Evolutionary conservation across 2,329 filamentous ascomycete genomes (phyloP), one percentile per base, ranked within the genome.

Genomic region (Fusarium kyushuense): DNA sequence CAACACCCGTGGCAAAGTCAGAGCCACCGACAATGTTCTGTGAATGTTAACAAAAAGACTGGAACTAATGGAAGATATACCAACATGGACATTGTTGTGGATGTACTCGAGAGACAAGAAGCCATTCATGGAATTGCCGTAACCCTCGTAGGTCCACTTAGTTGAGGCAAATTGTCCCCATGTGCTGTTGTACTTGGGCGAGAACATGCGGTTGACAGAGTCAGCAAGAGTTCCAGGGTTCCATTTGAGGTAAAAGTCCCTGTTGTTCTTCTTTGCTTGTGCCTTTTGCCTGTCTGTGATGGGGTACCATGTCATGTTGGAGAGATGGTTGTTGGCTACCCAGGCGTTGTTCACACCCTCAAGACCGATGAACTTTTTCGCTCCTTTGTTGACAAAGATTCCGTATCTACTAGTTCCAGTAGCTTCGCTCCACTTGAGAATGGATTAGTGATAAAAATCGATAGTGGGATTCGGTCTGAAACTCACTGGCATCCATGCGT

Each of bases 51-150:
- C 8, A 0, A 27, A 4, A 32, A 1, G 4, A 21, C 1, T 4
- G 0, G 3, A 4, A 5, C 0, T 10, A 4, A 1, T 0, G 2
- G 6, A 30, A 6, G 2, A 1, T 13, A 1, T 27, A 21, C 57
- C 25, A 16, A 57, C 51, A 10, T 63, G 51, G 0, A 62, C 23
- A 5, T 62, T 57, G 1, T 62, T 63, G 13, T 62, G 60, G 4
- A 63, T 64, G 8, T 62, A 64, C 32, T 47, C 57, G 1, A 63
- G 7, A 10, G 57, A 62, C 3, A 63, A 29, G 2, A 48, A 63
- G 6, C 57, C 57, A 1, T 25, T 52, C 3, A 25, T 21, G 0
- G 45, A 36, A 5, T n/a, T 32, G 1, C 19, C 25, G 6, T 25
- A 13, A 0, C 33, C 45, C 8, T 61, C 58, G 0, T 40, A 29